Evolutionary conservation across 2,329 filamentous ascomycete genomes (phyloP), one percentile per base, ranked within the genome.

Genomic region (Teratosphaeria destructans): DNA sequence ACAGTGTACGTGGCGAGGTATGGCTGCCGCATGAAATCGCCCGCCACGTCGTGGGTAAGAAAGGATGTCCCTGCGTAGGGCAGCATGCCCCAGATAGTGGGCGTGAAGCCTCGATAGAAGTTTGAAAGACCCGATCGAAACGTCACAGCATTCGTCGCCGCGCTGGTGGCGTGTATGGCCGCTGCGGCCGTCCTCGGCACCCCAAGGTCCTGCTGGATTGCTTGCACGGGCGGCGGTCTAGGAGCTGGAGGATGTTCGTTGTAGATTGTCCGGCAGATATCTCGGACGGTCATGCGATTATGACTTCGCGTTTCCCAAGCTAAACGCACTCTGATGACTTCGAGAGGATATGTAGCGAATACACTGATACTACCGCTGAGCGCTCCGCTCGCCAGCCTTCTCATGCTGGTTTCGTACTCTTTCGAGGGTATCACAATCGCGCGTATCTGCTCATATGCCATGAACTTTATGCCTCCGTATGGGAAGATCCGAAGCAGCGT

Each of bases 1-100:
- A 88, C 90, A 3, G 93, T 96, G 72, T 90, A 89, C 54, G 81
- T 72, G 4, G 87, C 85, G 6, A 96, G 68, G 0, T 73, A 64
- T 0, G 86, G 85, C 59, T 82, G 81, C 19, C 92, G 89, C 67
- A 99, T 81, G 54, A 94, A 70, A 73, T 99, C 94, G 62, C 90
- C 89, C 49, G 88, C 84, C 4, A 89, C 90, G 73, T 99, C 94
- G 76, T 99, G 94, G 0, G 90, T 95, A 49, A 99, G 82, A 76
- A 99, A 99, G 1, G 91, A 96, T 70, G 95, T 87, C 67, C 94
- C 94, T 1, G 94, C 94, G 70, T 99, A 99, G 0, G 94, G 94
- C 0, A 99, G 78, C 93, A 99, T 99, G 67, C 94, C 94, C 61
- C 95, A 80, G 5, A 99, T 75, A 0, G 94, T 97, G 0, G 93